Conservation (phyloP, 805 yeast genomes). For the Yamadazyma insecticola region DNA sequence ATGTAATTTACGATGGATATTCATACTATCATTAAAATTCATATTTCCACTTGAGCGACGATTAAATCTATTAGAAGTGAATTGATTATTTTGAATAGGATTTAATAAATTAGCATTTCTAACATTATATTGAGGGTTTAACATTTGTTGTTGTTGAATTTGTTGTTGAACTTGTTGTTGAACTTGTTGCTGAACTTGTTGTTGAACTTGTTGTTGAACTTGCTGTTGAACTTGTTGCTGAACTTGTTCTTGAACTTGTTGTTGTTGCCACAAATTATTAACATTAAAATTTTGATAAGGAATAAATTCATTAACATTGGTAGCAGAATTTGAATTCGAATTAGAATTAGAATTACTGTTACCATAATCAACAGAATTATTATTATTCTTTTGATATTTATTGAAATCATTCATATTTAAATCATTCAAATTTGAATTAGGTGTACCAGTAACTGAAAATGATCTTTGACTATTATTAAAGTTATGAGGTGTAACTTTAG, state of each 20-base stretch:
- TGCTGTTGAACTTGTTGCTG: conserved; percentile 10
- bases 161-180: conserved; percentile 10
- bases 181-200: conserved; percentile 10
- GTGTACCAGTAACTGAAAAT: conserved; percentile 1
- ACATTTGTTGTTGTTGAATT: conserved; percentile 9
- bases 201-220: conserved; percentile 8
- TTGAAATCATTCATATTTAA: not conserved
- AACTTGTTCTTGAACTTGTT: too few relatives aligned
- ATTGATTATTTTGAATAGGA: conserved; percentile 7
- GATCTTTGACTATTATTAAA: not conserved
- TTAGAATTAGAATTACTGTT: conserved; percentile 1
- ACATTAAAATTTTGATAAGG: not conserved
- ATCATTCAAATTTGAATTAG: too few relatives aligned
- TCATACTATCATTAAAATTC: conserved; percentile 21
- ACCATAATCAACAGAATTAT: not conserved
- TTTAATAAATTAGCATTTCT: conserved; percentile 7
- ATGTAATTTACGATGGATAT: conserved; percentile 42
- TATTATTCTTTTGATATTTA: too few relatives aligned
- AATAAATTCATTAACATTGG: not conserved
- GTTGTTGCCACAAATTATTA: conserved; percentile 1
- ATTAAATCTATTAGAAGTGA: conserved; percentile 6
- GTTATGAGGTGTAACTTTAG: conserved; percentile 5
- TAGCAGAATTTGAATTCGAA: not conserved
- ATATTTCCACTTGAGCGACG: conserved; percentile 5
- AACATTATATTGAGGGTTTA: conserved; percentile 3